phyloP scores from a whole-genome alignment of 2,329 filamentous ascomycete species.

The Penicillium vulpinum region DNA sequence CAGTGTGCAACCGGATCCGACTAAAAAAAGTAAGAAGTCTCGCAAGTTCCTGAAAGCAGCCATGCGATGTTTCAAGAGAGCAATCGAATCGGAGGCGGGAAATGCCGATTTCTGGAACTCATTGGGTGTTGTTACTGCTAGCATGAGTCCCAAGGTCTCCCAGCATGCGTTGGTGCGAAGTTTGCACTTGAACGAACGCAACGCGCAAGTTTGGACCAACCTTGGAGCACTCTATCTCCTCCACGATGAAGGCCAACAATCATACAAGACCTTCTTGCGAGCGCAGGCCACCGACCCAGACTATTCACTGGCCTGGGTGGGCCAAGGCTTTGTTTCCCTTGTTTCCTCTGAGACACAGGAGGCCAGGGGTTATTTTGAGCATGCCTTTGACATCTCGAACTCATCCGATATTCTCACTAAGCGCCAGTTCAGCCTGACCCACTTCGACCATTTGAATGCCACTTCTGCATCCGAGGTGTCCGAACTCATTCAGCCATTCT shows the following conservation, averaged over 20 bases:
- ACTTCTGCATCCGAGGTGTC: slow-evolving; percentile 54
- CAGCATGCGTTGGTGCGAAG: slow-evolving; percentile 94
- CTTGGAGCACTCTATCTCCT: slow-evolving; percentile 81
- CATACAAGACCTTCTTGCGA: slow-evolving; percentile 84
- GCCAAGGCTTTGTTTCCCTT: slow-evolving; percentile 82
- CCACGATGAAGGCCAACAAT: slow-evolving; percentile 79
- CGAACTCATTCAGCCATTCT: slow-evolving; percentile 77
- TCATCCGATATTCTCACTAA: slow-evolving; percentile 72
- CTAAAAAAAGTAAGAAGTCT: slow-evolving; percentile 51
- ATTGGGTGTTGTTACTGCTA: slow-evolving; percentile 84
- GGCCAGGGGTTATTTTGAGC: slow-evolving; percentile 81
- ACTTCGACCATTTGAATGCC: slow-evolving; percentile 76
- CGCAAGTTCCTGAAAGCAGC: slow-evolving; percentile 73
- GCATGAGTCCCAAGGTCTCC: slow-evolving; percentile 79
- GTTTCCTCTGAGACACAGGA: slow-evolving; percentile 72
- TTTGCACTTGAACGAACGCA: slow-evolving; percentile 87
- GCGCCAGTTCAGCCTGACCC: slow-evolving; percentile 73
- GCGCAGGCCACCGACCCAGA: slow-evolving; percentile 94
- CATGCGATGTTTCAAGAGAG: slow-evolving; percentile 87
- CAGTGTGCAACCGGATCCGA: slow-evolving; percentile 54
- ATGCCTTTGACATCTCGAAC: slow-evolving; percentile 89
- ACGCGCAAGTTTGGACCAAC: slow-evolving; percentile 84
- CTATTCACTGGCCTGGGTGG: slow-evolving; percentile 89
- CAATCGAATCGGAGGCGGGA: slow-evolving; percentile 91
- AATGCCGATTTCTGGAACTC: slow-evolving; percentile 98